Evolutionary conservation across 2,329 filamentous ascomycete genomes (phyloP), one percentile per base, ranked within the genome.

Genomic region (Colletotrichum echinochloae): DNA sequence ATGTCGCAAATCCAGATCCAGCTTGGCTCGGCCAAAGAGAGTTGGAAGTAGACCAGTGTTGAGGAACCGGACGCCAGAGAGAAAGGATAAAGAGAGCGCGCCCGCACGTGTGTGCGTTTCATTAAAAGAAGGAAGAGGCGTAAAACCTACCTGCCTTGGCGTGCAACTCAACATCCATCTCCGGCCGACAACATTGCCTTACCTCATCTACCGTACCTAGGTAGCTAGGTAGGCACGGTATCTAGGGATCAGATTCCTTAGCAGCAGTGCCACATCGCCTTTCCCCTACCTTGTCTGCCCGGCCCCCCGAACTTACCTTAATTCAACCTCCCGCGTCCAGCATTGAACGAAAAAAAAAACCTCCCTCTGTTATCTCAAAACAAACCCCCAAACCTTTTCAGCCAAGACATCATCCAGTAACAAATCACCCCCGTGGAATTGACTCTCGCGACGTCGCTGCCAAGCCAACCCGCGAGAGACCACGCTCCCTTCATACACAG

Each of bases 281-380:
- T 70, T 71, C 55, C 60, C 59, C 69, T 54, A 54, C 49, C 60
- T 28, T 51, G 64, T 71, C 65, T 70, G 60, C 55, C 60, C 59
- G 48, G 59, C 52, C 69, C 54, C 69, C 69, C 69, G 56, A 71
- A 60, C 65, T 70, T 71, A 68, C 64, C 64, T 71, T 71, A 71
- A 70, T 70, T 70, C 69, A 71, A 71, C 69, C 69, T 71, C 69
- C 55, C 65, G 54, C 57, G 52, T 68, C 57, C 68, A 68, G 68
- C 55, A 59, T 59, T 68, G 37, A 49, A 26, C 35, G 20, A 44
- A 62, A 46, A 46, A 46, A 46, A 60, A 70, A 61, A 39, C 39
- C 46, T 26, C 65, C 66, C 55, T 41, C 60, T 60, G 54, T 54
- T 66, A 44, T 71, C 37, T 39, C 49, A 60, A 64, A 64, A 64